Base-by-base conservation (phyloP, 2,329 filamentous ascomycete species). In the Talaromyces funiculosus region DNA sequence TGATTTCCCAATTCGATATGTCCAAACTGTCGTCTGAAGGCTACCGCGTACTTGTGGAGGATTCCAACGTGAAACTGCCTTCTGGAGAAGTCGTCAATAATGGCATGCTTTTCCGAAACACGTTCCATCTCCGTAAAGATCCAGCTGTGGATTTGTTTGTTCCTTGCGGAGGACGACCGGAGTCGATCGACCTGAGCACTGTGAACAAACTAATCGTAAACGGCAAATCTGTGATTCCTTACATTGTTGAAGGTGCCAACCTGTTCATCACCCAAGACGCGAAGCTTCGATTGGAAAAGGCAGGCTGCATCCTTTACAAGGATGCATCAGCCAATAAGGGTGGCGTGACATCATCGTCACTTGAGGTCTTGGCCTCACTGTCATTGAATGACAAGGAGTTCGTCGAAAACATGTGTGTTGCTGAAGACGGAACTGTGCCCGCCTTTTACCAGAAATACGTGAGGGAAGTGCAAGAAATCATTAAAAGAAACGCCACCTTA, bases 241-340 rank as follows among this genome's bases (percentile, higher is more conserved):
- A 95, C 78, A 94, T 99, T 58, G 93, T 99, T 47, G 94, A 99
- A 78, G 94, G 94, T 57, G 94, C 94, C 76, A 99, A 97, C 75
- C 82, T 99, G 59, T 99, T 99, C 84, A 95, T 99, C 78, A 97
- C 94, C 0, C 94, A 99, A 77, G 94, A 99, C 70, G 93, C 93
- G 68, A 97, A 97, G 81, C 84, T 97, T 59, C 90, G 92, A 24
- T 86, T 99, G 14, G 94, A 99, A 79, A 88, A 91, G 68, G 92
- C 93, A n/a, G 94, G 94, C 62, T 95, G 91, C 72, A 86, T 97
- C 68, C 78, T 99, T 42, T 97, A 92, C 87, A 99, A 99, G 80
- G 94, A 99, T 75, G 94, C 94, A 4, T 96, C 91, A 38, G 92
- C 93, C 60, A 99, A 99, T 84, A 99, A 99, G 82, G 94, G 94